A percentile compares a stretch with the other conserved stretches of the same genome.
Conservation (phyloP, 208 protist species). For the Trichomonas vaginalis region DNA sequence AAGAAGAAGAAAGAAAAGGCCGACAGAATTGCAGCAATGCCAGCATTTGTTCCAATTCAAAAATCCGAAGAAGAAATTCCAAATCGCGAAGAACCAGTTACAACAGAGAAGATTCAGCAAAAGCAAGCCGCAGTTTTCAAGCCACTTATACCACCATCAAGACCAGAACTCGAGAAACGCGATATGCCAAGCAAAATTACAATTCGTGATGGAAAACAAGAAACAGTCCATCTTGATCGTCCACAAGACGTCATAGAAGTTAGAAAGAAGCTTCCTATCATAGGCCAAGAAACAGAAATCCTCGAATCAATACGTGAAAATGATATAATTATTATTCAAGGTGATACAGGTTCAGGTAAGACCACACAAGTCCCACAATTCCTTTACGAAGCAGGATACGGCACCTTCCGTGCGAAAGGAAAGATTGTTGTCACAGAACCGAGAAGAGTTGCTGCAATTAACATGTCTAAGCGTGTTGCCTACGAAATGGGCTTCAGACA, state of each 20-base stretch:
- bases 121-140: background rate
- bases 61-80: background rate
- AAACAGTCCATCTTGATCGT: constrained; percentile 31
- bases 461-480: constrained; percentile 53
- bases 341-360: constrained; percentile 58
- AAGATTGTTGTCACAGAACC: constrained; percentile 68
- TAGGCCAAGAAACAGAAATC: constrained; percentile 55
- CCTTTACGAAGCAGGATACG: constrained; percentile 58
- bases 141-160: background rate
- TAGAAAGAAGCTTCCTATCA: constrained; percentile 49
- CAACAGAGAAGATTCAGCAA: too few relatives aligned
- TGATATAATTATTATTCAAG: constrained; percentile 54
- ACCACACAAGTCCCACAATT: constrained; percentile 66
- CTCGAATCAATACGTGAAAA: constrained; percentile 54
- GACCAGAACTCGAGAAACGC: background rate
- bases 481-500: constrained; percentile 36
- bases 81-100: background rate
- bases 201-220: background rate
- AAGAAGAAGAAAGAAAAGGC: background rate
- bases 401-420: constrained; percentile 27
- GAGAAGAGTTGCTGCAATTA: constrained; percentile 63
- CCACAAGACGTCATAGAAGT: constrained; percentile 31
- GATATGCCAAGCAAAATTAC: background rate
- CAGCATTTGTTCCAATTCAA: background rate
- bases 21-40: background rate